These are phyloP conservation scores for Aureobasidium sp. DNA, from an alignment of 2,329 filamentous ascomycete genomes.

Conservation along the genomic window DNA sequence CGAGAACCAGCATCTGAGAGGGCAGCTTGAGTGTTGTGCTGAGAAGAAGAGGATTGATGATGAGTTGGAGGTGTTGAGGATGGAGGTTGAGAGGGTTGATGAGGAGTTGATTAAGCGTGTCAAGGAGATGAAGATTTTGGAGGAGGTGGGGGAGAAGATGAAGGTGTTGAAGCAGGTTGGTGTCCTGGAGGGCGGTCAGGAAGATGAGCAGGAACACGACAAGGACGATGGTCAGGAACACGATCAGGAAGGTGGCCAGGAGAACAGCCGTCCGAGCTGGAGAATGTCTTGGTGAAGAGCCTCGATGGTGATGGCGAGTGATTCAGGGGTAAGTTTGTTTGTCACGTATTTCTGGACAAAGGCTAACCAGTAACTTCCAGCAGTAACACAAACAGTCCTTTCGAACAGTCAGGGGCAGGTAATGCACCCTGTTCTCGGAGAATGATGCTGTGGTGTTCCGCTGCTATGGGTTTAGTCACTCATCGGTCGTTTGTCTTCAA, in stretches of 20 bases:
- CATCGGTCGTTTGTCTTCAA: too few species aligned
- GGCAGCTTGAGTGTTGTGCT: background rate
- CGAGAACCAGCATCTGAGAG: background rate
- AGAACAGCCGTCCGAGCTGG: background rate
- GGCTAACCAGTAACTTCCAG: background rate
- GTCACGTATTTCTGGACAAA: background rate
- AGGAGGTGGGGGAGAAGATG: background rate
- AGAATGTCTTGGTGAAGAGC: background rate
- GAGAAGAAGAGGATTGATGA: slow-evolving; percentile 2
- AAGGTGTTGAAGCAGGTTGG: background rate
- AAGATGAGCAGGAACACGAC: background rate
- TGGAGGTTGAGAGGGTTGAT: background rate
- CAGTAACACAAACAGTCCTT: too few species aligned
- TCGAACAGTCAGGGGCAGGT: background rate
- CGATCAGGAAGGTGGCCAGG: background rate
- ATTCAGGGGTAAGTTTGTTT: background rate
- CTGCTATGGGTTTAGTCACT: too few species aligned
- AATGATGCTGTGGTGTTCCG: background rate
- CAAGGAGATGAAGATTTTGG: background rate
- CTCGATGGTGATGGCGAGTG: background rate
- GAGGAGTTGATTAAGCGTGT: background rate
- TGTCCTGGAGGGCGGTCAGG: background rate
- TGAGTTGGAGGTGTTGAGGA: background rate
- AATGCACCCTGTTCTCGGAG: background rate
- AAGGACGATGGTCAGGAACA: background rate